A percentile compares a stretch with the other conserved stretches of the same genome.
phyloP scores from a whole-genome alignment of 441 rosid genomes.

The Manihot esculenta region DNA sequence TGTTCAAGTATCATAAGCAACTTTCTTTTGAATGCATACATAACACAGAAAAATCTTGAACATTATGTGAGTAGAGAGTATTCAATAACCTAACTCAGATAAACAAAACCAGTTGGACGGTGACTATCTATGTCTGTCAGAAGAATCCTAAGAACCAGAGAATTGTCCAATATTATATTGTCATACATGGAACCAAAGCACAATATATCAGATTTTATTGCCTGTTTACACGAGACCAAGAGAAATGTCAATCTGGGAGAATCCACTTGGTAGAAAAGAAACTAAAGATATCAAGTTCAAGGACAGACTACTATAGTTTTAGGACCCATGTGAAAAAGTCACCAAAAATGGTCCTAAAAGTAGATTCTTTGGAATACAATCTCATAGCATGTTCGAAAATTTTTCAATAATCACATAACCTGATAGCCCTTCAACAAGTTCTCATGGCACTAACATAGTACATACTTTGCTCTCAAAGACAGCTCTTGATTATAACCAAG shows the following conservation, averaged over 20 bases:
- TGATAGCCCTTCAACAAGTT: not conserved
- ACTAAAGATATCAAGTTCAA: not conserved
- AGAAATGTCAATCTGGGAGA: not conserved
- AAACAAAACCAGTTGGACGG: not conserved
- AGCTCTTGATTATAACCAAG: not conserved
- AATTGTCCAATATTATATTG: not conserved
- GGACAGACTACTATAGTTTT: not conserved
- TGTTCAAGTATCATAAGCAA: not conserved
- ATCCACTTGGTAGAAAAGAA: not conserved
- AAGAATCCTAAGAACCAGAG: not conserved
- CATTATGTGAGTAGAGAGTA: not conserved
- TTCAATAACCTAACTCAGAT: not conserved
- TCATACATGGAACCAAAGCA: not conserved
- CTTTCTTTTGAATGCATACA: not conserved
- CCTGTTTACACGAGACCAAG: not conserved
- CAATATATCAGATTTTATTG: not conserved
- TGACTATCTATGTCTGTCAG: not conserved
- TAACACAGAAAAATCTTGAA: not conserved
- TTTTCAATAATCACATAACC: not conserved
- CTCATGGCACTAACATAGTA: not conserved
- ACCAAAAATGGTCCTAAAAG: slow-evolving; percentile 13
- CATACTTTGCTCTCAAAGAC: not conserved
- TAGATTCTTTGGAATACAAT: not conserved
- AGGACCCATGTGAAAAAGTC: slow-evolving; percentile 1
- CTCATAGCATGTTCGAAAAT: not conserved